These are phyloP conservation scores for Monosporascus sp. DNA, from an alignment of 2,329 filamentous ascomycete genomes.

Conservation along the genomic window DNA sequence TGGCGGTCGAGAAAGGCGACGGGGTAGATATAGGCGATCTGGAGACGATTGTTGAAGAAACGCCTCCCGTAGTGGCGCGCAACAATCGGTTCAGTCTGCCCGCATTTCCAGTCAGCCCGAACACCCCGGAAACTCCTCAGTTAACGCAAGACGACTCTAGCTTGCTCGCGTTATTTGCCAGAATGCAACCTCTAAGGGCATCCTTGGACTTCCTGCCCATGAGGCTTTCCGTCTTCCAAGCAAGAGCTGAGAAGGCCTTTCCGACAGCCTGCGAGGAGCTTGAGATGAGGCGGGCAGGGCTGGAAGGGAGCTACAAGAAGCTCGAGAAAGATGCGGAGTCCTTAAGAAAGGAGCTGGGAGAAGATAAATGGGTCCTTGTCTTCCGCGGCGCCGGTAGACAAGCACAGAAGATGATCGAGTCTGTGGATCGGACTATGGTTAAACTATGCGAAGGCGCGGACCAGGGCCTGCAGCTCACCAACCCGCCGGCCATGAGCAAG, in stretches of 20 bases:
- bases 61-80: slow-evolving; percentile 52
- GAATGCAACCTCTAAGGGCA: slow-evolving; percentile 89
- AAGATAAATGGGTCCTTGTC: slow-evolving; percentile 93
- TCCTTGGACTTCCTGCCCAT: slow-evolving; percentile 95
- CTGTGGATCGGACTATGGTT: slow-evolving; percentile 77
- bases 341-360: slow-evolving; percentile 81
- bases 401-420: slow-evolving; percentile 95
- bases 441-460: slow-evolving; percentile 81
- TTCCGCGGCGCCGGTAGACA: slow-evolving; percentile 90
- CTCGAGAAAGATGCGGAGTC: slow-evolving; percentile 88
- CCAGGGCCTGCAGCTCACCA: slow-evolving; percentile 66
- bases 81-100: slow-evolving; percentile 67
- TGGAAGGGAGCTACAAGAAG: slow-evolving; percentile 84
- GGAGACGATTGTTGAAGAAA: slow-evolving; percentile 89
- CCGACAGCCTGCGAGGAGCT: slow-evolving; percentile 89
- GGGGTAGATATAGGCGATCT: slow-evolving; percentile 79
- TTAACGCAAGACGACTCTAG: slow-evolving; percentile 77
- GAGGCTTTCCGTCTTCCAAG: slow-evolving; percentile 81
- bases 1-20: slow-evolving; percentile 56
- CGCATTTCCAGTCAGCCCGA: slow-evolving; percentile 57
- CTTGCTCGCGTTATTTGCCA: slow-evolving; percentile 82
- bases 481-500: slow-evolving; percentile 65
- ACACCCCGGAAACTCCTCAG: slow-evolving; percentile 52
- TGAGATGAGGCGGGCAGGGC: slow-evolving; percentile 63
- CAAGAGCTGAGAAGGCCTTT: slow-evolving; percentile 71